phyloP scores from a whole-genome alignment of 1,284 basidiomycete species.

The Earliella scabrosa region DNA sequence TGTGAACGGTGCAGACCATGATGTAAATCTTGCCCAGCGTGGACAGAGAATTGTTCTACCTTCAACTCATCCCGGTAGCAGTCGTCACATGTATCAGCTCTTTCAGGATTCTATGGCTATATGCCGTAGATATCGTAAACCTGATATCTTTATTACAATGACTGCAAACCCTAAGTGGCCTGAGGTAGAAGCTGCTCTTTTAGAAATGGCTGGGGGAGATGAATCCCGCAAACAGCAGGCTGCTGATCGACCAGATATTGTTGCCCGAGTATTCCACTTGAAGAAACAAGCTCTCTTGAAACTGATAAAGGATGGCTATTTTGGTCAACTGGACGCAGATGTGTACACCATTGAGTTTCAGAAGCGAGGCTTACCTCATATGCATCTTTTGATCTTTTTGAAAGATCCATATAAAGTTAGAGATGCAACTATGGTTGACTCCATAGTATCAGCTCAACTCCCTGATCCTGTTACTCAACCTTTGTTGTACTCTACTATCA shows the following conservation, averaged over 20 bases:
- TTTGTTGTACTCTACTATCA: conserved; percentile 38
- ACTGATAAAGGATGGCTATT: conserved; percentile 37
- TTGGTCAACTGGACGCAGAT: conserved; percentile 39
- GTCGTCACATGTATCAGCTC: conserved; percentile 43
- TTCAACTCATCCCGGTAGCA: conserved; percentile 42
- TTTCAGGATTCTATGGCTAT: conserved; percentile 52
- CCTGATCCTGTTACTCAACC: conserved; percentile 45
- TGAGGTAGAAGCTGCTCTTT: conserved; percentile 45
- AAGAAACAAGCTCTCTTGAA: conserved; percentile 44
- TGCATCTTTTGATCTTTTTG: conserved; percentile 49
- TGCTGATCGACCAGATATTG: conserved; percentile 49
- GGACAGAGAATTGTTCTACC: conserved; percentile 44
- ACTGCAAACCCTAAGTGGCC: conserved; percentile 51
- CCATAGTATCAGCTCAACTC: conserved; percentile 43
- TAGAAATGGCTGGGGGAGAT: conserved; percentile 14
- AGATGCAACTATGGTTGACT: conserved; percentile 42
- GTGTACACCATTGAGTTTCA: conserved; percentile 56
- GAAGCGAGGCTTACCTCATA: conserved; percentile 52
- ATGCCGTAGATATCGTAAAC: conserved; percentile 31
- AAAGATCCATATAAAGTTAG: conserved; percentile 32
- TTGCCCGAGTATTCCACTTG: conserved; percentile 47
- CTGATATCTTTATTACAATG: conserved; percentile 48
- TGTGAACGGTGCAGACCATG: conserved; percentile 12
- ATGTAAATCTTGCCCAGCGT: conserved; percentile 33
- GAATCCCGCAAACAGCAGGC: conserved; percentile 36